These are phyloP conservation scores for Coriolopsis trogii DNA, from an alignment of 1,284 basidiomycete species.

Conservation along the genomic window DNA sequence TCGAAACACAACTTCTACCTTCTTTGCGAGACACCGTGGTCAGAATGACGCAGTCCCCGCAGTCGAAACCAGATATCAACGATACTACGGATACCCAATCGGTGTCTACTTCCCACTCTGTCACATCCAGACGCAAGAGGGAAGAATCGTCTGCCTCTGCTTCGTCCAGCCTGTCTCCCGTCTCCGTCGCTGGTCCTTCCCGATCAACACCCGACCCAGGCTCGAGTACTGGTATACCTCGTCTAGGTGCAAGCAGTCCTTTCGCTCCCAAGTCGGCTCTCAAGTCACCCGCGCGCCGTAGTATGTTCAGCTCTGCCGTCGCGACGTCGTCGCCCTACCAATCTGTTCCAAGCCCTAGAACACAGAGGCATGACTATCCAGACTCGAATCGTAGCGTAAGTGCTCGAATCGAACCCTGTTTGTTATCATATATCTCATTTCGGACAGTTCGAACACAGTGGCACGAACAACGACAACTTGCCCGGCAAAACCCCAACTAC, in stretches of 20 bases:
- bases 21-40: slow-evolving; percentile 70
- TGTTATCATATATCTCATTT: neutral
- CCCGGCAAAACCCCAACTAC: neutral
- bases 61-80: slow-evolving; percentile 3
- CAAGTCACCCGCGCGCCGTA: slow-evolving; percentile 15
- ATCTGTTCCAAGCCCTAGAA: too few species aligned
- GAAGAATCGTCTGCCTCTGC: neutral
- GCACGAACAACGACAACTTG: too few species aligned
- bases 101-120: neutral
- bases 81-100: slow-evolving; percentile 1
- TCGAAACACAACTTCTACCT: slow-evolving; percentile 67
- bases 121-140: neutral
- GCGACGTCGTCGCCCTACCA: slow-evolving; percentile 39
- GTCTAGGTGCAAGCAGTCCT: slow-evolving; percentile 2
- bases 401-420: too few species aligned
- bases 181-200: neutral
- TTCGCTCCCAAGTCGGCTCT: slow-evolving; percentile 10
- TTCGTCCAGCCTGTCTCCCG: neutral
- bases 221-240: slow-evolving; percentile 4
- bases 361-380: too few species aligned
- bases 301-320: slow-evolving; percentile 36
- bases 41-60: slow-evolving; percentile 57
- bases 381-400: too few species aligned
- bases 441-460: too few species aligned
- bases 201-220: slow-evolving; percentile 5